Evolutionary conservation across 1,284 basidiomycete species (phyloP), one percentile per base, ranked within the genome.

Genomic region (Boletellus dicymbophilus): DNA sequence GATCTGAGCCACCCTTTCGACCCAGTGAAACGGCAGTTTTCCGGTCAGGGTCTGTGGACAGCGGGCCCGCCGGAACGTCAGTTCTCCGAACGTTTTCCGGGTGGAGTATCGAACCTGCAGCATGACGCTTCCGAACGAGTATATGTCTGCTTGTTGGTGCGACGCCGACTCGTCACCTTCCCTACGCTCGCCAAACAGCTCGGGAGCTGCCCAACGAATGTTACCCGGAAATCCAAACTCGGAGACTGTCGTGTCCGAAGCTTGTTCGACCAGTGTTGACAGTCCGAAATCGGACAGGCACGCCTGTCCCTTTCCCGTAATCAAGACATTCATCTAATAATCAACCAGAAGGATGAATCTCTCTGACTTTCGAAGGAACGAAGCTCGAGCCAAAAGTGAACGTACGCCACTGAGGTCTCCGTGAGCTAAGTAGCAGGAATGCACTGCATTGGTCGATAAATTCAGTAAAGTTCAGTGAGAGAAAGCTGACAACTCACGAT

Each of bases 241-340:
- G 4, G 49, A 22, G 11, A 33, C 26, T 27, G 60, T 52, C 0
- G 7, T 57, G 53, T 53, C 61, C 40, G 49, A 63, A 28, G 55
- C 45, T 21, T 63, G 67, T 10, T 62, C 58, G 3, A 65, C 45
- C 8, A 72, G 48, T n/a, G 56, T 62, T 1, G 65, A 63, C 33
- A 66, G 59, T 8, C 65, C 63, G n/a, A 63, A 63, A 41, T 67
- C 65, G 26, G 65, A 59, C 3, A 63, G 50, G n/a, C 37, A 30
- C 3, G 62, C 62, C 2, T 23, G 50, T 28, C 63, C 63, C 0
- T 46, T 30, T 6, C 57, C 44, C 23, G 16, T 40, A 6, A 73
- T 68, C 44, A 73, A 59, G 39, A 73, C 43, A 34, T 73, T 73
- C 3, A 60, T 54, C 62, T 64, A 48, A 22, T 44, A 16, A 18